These are phyloP conservation scores for Leccinum cinnamomeum DNA, from an alignment of 1,284 basidiomycete genomes.

Conservation along the genomic window DNA sequence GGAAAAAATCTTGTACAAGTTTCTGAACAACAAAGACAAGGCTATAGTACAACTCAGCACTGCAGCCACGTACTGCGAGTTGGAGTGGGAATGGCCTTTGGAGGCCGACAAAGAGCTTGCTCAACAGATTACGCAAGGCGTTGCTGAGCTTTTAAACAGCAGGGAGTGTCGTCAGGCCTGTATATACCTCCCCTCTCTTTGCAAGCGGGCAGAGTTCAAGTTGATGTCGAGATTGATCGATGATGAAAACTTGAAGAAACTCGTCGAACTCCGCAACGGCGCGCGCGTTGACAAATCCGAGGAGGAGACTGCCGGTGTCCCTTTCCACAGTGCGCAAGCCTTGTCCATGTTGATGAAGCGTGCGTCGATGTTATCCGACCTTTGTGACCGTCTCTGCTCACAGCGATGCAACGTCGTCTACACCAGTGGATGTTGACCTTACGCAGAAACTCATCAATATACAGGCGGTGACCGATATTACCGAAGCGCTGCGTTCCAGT, in stretches of 20 bases:
- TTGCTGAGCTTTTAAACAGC: slow-evolving; percentile 12
- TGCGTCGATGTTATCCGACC: slow-evolving; percentile 3
- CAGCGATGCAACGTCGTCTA: not conserved
- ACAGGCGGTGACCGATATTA: slow-evolving; percentile 22
- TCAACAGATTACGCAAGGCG: too few relatives aligned
- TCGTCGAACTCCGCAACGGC: slow-evolving; percentile 23
- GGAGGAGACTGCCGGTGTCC: slow-evolving; percentile 22
- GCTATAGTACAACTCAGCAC: too few relatives aligned
- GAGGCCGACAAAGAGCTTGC: too few relatives aligned
- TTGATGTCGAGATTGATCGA: slow-evolving; percentile 14
- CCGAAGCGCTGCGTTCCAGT: slow-evolving; percentile 15
- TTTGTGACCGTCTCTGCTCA: not conserved
- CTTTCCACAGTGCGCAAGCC: slow-evolving; percentile 33
- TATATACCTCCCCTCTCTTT: slow-evolving; percentile 32
- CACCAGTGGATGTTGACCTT: slow-evolving; percentile 18
- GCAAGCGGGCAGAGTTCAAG: slow-evolving; percentile 20
- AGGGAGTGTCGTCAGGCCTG: slow-evolving; percentile 25
- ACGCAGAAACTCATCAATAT: slow-evolving; percentile 17
- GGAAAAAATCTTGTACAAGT: too few relatives aligned
- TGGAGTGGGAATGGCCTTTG: too few relatives aligned
- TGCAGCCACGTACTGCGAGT: too few relatives aligned
- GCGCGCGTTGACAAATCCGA: slow-evolving; percentile 11
- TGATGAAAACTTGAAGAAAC: slow-evolving; percentile 21
- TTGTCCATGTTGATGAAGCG: slow-evolving; percentile 27
- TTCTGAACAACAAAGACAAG: too few relatives aligned